Evolutionary conservation across 2,329 filamentous ascomycete genomes (phyloP).

Genomic region (Aplosporella prunicola): DNA sequence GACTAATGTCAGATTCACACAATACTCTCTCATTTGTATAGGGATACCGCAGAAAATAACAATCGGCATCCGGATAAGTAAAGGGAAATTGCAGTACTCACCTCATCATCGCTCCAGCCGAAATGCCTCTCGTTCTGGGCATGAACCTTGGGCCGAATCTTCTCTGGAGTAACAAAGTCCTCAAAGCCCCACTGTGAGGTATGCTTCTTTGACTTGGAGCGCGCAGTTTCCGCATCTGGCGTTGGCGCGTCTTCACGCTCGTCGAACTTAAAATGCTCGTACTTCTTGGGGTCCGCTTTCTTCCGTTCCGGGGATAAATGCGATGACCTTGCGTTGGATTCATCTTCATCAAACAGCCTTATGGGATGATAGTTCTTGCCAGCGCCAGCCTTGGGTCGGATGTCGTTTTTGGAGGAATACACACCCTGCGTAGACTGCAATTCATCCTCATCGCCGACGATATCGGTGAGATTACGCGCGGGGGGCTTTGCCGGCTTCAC

Average conservation of each 20-base stretch:
- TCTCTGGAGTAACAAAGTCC: slow-evolving; percentile 77
- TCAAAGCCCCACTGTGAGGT: slow-evolving; percentile 76
- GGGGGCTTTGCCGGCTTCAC: slow-evolving; percentile 58
- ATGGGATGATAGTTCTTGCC: slow-evolving; percentile 43
- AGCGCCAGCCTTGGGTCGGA: slow-evolving; percentile 37
- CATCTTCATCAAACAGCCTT: slow-evolving; percentile 49
- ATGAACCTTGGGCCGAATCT: slow-evolving; percentile 55
- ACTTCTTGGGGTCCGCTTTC: slow-evolving; percentile 69
- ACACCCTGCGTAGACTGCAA: slow-evolving; percentile 18
- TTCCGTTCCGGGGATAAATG: slow-evolving; percentile 33
- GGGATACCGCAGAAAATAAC: no score
- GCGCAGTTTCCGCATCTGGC: slow-evolving; percentile 19
- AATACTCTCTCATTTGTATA: no score
- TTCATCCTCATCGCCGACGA: slow-evolving; percentile 49
- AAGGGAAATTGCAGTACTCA: slow-evolving; percentile 18
- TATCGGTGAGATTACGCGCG: slow-evolving; percentile 58
- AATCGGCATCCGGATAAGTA: no score
- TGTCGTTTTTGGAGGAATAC: background rate
- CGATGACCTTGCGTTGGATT: slow-evolving; percentile 28
- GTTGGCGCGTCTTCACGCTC: slow-evolving; percentile 44
- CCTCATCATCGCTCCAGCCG: slow-evolving; percentile 64
- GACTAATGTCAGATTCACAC: no score
- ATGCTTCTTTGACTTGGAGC: slow-evolving; percentile 43
- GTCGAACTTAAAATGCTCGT: slow-evolving; percentile 74
- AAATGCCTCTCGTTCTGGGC: slow-evolving; percentile 65